Base-by-base conservation (phyloP, 2,329 filamentous ascomycete genomes). In the Pseudonectria foliicola region DNA sequence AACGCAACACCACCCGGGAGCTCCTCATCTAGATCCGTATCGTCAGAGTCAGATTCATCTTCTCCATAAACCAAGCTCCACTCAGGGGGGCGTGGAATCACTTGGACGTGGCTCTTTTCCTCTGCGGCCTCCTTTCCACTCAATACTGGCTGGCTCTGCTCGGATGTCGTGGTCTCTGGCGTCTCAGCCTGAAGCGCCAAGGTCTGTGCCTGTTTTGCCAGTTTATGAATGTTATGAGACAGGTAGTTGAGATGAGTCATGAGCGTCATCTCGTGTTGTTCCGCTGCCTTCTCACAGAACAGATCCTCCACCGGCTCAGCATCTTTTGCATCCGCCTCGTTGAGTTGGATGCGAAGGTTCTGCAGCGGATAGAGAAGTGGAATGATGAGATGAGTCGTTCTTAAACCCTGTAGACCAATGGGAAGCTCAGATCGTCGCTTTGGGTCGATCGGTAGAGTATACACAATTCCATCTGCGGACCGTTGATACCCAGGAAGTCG, bases 181-280 rank as follows among this genome's bases (percentile, higher is more conserved):
- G 21, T 37, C 26, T 45, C 46, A 30, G 23, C 45, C 38, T 46
- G 48, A 27, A 31, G 29, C 29, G 36, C 40, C n/a, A 31, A 12
- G 3, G 36, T 38, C 34, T 44, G 35, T 11, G 37, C 64, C 32
- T 77, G 70, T 49, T 74, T 81, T 11, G 77, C 79, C 50, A 90
- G 65, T 3, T 63, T 59, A 49, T 85, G 77, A 43, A 89, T 71
- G 48, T 85, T 85, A 54, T 82, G 77, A 3, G 77, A 70, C 7
- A 90, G 62, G 50, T 81, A 85, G 53, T 90, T 90, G 47, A 90
- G 58, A 47, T 85, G 82, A 39, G 76, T 81, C 62, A 83, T 82
- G 36, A 92, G 59, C 8, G 72, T 80, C 62, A 80, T 67, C 27
- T 78, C 68, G 26, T 65, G 67, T 47, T 77, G 71, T 34, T 75